Evolutionary conservation across 108 stramenopile genomes (phyloP).

Genomic region (Discostella stelligeroides): DNA sequence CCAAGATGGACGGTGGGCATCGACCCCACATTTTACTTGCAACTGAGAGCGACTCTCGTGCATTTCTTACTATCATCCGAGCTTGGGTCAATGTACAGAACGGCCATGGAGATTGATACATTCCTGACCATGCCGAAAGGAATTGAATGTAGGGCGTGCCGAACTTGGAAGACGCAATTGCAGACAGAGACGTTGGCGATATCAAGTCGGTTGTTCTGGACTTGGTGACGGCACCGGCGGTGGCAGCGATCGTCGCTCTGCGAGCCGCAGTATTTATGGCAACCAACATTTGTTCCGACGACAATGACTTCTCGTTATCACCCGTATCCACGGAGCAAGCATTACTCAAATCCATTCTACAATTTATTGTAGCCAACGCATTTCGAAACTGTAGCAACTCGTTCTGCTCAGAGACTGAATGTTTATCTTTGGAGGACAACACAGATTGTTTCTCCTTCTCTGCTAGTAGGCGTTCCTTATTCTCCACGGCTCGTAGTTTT

Average conservation of each 20-base stretch:
- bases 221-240: slow-evolving; percentile 19
- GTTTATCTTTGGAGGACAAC: slow-evolving; percentile 17
- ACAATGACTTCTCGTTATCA: neutral
- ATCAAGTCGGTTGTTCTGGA: slow-evolving; percentile 9
- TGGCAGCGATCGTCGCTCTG: slow-evolving; percentile 30
- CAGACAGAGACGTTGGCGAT: neutral
- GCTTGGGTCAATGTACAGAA: slow-evolving; percentile 57
- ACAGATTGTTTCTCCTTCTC: slow-evolving; percentile 15
- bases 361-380: slow-evolving; percentile 24
- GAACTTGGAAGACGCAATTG: slow-evolving; percentile 18
- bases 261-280: slow-evolving; percentile 18
- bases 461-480: neutral
- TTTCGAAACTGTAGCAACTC: slow-evolving; percentile 18
- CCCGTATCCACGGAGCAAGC: neutral
- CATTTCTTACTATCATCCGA: slow-evolving; percentile 45
- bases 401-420: slow-evolving; percentile 20
- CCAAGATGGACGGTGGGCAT: slow-evolving; percentile 24
- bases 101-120: slow-evolving; percentile 62
- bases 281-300: neutral
- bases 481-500: slow-evolving; percentile 6
- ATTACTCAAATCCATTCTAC: slow-evolving; percentile 17
- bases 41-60: slow-evolving; percentile 43
- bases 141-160: slow-evolving; percentile 52
- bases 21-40: slow-evolving; percentile 53
- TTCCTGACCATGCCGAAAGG: slow-evolving; percentile 69